Percentiles rank a stretch among this genome's conserved stretches.
These are phyloP conservation scores for Agrocybe pediades DNA, from an alignment of 768 basidiomycete species.

Conservation along the genomic window DNA sequence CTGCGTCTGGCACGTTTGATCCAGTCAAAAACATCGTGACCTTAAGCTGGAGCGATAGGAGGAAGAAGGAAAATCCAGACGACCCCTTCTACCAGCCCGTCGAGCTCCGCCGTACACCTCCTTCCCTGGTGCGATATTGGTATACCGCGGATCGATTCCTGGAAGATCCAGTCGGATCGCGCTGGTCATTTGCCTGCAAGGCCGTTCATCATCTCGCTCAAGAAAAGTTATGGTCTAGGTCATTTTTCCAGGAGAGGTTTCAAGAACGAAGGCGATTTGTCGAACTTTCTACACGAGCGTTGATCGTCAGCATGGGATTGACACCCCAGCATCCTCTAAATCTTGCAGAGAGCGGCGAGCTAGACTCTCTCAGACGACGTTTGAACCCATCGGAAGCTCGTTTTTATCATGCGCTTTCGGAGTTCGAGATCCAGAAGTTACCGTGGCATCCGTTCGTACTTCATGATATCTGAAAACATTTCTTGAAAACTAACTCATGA, in stretches of 20 bases:
- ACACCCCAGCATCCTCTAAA: constrained; percentile 31
- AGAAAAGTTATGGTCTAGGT: constrained; percentile 31
- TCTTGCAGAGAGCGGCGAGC: constrained; percentile 26
- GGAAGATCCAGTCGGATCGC: constrained; percentile 30
- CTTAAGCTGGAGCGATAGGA: constrained; percentile 21
- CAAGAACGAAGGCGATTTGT: constrained; percentile 32
- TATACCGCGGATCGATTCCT: constrained; percentile 27
- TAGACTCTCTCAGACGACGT: constrained; percentile 30
- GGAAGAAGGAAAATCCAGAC: constrained; percentile 23
- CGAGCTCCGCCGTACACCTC: constrained; percentile 27
- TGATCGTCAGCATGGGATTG: constrained; percentile 29
- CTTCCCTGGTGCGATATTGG: constrained; percentile 30
- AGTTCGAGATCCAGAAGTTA: constrained; percentile 34
- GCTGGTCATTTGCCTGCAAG: constrained; percentile 35
- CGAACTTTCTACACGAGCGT: constrained; percentile 28
- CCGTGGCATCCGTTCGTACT: constrained; percentile 36
- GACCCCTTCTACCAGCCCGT: constrained; percentile 23
- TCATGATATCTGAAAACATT: not conserved
- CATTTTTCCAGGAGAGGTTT: constrained; percentile 31
- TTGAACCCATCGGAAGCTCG: constrained; percentile 35
- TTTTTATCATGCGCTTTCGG: constrained; percentile 33
- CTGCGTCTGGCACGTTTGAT: constrained; percentile 25
- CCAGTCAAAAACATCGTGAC: constrained; percentile 16
- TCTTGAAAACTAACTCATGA: not conserved
- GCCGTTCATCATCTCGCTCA: constrained; percentile 31